phyloP scores from a whole-genome alignment of 768 basidiomycete species.

The Collybia nuda region DNA sequence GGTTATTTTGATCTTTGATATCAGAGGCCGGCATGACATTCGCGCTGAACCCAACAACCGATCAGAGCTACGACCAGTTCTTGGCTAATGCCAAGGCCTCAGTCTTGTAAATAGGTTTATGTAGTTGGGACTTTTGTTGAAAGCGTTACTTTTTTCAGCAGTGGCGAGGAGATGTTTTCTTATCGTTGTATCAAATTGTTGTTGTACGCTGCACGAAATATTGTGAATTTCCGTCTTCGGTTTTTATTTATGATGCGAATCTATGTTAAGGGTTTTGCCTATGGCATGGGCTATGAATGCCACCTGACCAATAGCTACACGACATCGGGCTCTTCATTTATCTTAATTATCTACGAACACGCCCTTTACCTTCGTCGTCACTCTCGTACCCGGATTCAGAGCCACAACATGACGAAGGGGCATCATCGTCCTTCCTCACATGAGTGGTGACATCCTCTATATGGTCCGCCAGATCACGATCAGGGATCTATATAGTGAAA shows the following conservation, averaged over 20 bases:
- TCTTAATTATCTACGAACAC: no score
- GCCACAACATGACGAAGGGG: constrained; percentile 1
- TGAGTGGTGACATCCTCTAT: not conserved
- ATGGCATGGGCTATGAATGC: no score
- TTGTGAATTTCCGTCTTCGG: no score
- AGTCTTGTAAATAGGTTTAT: not conserved
- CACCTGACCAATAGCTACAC: no score
- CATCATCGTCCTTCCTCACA: constrained; percentile 2
- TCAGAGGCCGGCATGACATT: constrained; percentile 1
- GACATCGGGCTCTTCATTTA: no score
- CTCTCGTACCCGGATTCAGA: constrained; percentile 14
- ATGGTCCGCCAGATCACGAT: constrained; percentile 16
- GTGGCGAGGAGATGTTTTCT: no score
- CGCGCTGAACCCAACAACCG: constrained; percentile 14
- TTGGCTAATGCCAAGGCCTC: constrained; percentile 15
- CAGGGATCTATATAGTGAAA: constrained; percentile 17
- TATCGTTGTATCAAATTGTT: no score
- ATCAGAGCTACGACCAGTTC: constrained; percentile 13
- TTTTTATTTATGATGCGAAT: no score
- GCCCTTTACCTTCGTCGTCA: constrained; percentile 13
- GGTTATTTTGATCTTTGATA: not conserved
- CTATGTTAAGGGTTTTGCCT: no score
- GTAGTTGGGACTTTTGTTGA: no score
- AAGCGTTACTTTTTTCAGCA: no score
- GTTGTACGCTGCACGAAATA: no score